phyloP scores from a whole-genome alignment of 2,329 filamentous ascomycete genomes.

The Grosmannia serpens region DNA sequence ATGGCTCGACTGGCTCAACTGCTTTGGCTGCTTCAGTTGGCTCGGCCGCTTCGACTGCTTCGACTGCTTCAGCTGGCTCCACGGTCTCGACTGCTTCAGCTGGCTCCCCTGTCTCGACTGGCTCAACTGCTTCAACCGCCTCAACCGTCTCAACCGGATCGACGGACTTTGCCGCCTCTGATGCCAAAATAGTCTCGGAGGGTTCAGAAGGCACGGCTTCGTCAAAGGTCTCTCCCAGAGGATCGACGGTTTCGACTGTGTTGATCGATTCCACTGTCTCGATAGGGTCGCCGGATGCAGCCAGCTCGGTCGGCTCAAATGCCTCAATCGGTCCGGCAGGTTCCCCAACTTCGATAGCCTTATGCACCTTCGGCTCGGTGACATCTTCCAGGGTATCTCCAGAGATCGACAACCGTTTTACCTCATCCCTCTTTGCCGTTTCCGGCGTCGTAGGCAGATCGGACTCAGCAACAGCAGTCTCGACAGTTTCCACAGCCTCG shows the following conservation, averaged over 20 bases:
- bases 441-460: neutral
- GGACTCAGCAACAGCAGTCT: neutral
- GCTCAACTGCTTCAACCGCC: neutral
- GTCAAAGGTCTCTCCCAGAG: too few relatives aligned
- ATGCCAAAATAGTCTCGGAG: too few relatives aligned
- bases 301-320: too few relatives aligned
- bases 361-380: neutral
- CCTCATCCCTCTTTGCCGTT: neutral
- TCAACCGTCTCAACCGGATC: neutral
- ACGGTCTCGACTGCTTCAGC: neutral
- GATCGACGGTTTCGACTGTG: neutral
- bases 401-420: neutral
- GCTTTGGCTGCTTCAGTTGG: neutral
- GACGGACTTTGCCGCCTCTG: too few relatives aligned
- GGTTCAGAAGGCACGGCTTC: too few relatives aligned
- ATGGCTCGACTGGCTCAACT: neutral
- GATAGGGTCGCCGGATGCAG: neutral
- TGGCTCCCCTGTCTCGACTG: neutral
- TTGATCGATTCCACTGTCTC: neutral
- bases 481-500: neutral
- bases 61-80: neutral
- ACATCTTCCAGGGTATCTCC: neutral
- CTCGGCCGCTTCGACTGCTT: neutral
- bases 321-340: neutral
- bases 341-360: neutral